Percentiles rank a stretch among this genome's conserved stretches.
phyloP scores from a whole-genome alignment of 495 filamentous ascomycete species.

The Podospora sp. region DNA sequence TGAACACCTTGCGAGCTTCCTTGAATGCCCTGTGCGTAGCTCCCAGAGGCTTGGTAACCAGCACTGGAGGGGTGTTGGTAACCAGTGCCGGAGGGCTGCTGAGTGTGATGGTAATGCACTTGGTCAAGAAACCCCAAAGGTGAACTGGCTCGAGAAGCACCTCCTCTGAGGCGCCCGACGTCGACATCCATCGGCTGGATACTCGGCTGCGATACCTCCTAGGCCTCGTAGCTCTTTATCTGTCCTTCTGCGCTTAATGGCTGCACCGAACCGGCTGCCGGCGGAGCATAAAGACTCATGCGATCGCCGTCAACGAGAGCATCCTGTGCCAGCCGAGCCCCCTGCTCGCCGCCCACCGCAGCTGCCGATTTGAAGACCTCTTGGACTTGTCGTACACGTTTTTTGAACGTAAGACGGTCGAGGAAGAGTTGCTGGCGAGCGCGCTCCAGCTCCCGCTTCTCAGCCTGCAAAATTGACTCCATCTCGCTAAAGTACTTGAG shows the following conservation, averaged over 20 bases:
- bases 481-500: constrained; percentile 94
- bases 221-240: constrained; percentile 55
- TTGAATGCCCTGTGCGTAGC: neutral
- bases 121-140: neutral
- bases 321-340: constrained; percentile 54
- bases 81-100: neutral
- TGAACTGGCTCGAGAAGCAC: neutral
- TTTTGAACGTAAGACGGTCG: constrained; percentile 87
- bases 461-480: constrained; percentile 85
- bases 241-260: constrained; percentile 67
- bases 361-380: constrained; percentile 69
- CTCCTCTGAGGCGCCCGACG: neutral
- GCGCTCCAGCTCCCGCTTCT: constrained; percentile 88
- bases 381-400: constrained; percentile 79
- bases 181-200: neutral
- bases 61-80: neutral
- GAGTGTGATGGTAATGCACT: neutral
- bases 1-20: no score
- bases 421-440: constrained; percentile 90
- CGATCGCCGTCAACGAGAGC: constrained; percentile 54
- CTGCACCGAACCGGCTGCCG: constrained; percentile 53
- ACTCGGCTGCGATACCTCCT: constrained; percentile 19
- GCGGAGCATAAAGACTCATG: constrained; percentile 62
- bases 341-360: constrained; percentile 62
- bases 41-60: neutral